These are phyloP conservation scores for Fusarium brevicatenulatum DNA, from an alignment of 2,329 filamentous ascomycete genomes.

Conservation along the genomic window DNA sequence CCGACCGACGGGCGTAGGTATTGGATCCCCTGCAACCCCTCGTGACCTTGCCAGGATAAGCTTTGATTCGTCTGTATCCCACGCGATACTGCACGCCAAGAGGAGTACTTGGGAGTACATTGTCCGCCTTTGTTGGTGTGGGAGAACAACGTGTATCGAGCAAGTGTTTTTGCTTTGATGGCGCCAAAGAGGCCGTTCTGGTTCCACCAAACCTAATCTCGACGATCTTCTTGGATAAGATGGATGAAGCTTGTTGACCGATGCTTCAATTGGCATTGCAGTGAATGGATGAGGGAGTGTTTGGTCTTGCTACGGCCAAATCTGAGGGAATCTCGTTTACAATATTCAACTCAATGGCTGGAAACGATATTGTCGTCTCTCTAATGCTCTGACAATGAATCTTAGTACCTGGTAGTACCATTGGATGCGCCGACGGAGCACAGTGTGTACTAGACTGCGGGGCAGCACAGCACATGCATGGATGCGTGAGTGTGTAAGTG, in stretches of 20 bases:
- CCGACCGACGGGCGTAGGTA: constrained; percentile 19
- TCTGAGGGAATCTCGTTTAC: fast-evolving
- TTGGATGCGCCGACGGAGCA: neutral
- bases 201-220: constrained; percentile 46
- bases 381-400: neutral
- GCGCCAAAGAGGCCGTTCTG: constrained; percentile 11
- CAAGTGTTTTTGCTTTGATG: constrained; percentile 10
- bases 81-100: constrained; percentile 28
- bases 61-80: constrained; percentile 32
- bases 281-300: neutral
- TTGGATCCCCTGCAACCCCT: constrained; percentile 24
- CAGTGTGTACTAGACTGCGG: constrained; percentile 25
- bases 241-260: constrained; percentile 1
- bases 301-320: neutral
- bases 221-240: constrained; percentile 33
- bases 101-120: constrained; percentile 30
- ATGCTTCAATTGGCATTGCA: neutral
- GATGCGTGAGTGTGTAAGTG: constrained; percentile 1
- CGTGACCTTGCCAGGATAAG: constrained; percentile 29
- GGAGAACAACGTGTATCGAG: constrained; percentile 4
- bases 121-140: neutral
- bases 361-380: neutral
- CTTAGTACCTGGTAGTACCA: constrained; percentile 9
- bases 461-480: constrained; percentile 27
- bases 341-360: neutral